Percentiles rank a stretch among this genome's conserved stretches.
These are phyloP conservation scores for Boletus rubescentipes DNA, from an alignment of 768 basidiomycete genomes.

Conservation along the genomic window DNA sequence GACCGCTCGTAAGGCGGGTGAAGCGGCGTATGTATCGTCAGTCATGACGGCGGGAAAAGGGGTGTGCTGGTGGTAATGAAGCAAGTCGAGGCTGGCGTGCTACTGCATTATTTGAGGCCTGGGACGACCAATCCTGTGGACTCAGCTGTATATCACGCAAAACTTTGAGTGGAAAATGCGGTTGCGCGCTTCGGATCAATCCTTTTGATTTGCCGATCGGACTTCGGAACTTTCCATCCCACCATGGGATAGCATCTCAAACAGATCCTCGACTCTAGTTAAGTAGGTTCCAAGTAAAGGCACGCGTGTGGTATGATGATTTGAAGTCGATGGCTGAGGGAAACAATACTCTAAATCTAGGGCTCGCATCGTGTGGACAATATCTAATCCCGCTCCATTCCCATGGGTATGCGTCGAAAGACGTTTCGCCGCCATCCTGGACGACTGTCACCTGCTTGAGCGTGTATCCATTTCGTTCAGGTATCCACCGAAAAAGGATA, in stretches of 20 bases:
- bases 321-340: background rate
- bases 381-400: conserved; percentile 3
- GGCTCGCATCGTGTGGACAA: background rate
- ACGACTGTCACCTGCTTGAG: conserved; percentile 46
- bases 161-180: conserved; percentile 20
- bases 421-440: conserved; percentile 58
- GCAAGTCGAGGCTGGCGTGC: conserved; percentile 7
- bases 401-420: conserved; percentile 40
- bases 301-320: background rate
- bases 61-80: background rate
- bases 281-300: background rate
- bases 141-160: conserved; percentile 11
- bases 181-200: conserved; percentile 4
- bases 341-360: background rate
- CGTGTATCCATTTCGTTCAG: conserved; percentile 45
- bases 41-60: conserved; percentile 14
- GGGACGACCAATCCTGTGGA: conserved; percentile 25
- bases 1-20: conserved; percentile 23
- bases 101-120: conserved; percentile 26
- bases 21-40: conserved; percentile 16
- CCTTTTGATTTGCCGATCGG: conserved; percentile 1
- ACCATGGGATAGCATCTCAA: too few relatives aligned
- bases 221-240: conserved; percentile 6
- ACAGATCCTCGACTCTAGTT: too few relatives aligned
- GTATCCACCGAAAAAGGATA: conserved; percentile 49